These are phyloP conservation scores for Irpex rosettiformis DNA, from an alignment of 1,284 basidiomycete genomes.

Conservation along the genomic window DNA sequence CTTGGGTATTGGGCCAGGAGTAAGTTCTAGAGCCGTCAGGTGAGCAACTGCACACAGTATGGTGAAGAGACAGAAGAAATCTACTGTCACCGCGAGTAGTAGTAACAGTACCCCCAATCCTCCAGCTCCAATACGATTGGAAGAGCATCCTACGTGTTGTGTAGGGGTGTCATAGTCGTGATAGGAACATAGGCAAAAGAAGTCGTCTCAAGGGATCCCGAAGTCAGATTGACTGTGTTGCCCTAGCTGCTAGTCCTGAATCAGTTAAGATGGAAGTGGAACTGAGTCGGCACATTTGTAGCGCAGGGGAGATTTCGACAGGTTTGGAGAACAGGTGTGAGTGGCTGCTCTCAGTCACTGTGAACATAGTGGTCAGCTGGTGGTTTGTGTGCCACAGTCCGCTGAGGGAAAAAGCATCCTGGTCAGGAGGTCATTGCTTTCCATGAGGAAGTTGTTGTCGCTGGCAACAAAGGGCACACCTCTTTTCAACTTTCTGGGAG, in stretches of 20 bases:
- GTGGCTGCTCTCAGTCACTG: not conserved
- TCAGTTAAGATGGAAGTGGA: not conserved
- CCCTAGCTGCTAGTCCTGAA: not conserved
- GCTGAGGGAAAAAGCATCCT: not conserved
- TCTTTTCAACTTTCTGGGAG: not conserved
- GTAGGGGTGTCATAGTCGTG: not conserved
- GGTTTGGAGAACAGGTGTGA: not conserved
- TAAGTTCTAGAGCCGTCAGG: not conserved
- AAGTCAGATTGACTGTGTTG: not conserved
- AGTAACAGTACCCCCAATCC: not conserved
- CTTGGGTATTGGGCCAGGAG: not conserved
- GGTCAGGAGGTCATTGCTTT: not conserved
- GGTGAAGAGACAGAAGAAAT: not conserved
- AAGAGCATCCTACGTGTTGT: not conserved
- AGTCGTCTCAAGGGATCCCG: not conserved
- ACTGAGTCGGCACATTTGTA: not conserved
- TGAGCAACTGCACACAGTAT: not conserved
- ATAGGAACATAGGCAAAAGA: not conserved
- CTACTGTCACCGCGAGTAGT: not conserved
- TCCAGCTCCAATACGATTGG: not conserved
- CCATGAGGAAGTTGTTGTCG: not conserved
- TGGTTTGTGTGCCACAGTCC: not conserved
- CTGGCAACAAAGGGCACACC: not conserved
- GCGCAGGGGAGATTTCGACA: not conserved
- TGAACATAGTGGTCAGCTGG: not conserved